phyloP scores from a whole-genome alignment of 768 basidiomycete species.

The Rhizopogon rudus region DNA sequence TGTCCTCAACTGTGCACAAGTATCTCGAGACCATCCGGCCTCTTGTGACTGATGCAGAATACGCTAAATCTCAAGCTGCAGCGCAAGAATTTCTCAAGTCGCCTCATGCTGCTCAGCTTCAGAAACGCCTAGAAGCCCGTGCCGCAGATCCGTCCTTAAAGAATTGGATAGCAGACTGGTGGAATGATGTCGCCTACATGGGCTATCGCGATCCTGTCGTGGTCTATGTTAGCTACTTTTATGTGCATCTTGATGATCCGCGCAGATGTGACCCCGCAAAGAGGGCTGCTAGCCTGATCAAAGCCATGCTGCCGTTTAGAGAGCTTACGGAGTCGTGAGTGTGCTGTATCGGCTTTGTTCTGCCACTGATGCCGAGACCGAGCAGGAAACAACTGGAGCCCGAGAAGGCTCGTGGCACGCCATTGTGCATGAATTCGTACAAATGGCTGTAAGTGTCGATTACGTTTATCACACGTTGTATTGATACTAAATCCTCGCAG shows the following conservation, averaged over 20 bases:
- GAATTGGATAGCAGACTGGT: constrained; percentile 98
- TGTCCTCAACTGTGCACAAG: constrained; percentile 78
- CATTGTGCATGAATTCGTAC: constrained; percentile 92
- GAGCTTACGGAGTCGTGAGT: constrained; percentile 75
- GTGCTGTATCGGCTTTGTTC: neutral
- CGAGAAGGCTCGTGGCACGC: constrained; percentile 72
- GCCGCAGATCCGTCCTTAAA: constrained; percentile 52
- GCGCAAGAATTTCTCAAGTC: constrained; percentile 70
- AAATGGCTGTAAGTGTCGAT: constrained; percentile 72
- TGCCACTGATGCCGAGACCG: neutral
- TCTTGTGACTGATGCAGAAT: constrained; percentile 62
- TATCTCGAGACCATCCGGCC: constrained; percentile 87
- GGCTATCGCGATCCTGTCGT: constrained; percentile 86
- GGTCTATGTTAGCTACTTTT: constrained; percentile 93
- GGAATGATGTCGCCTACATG: constrained; percentile 93
- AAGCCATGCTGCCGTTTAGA: constrained; percentile 83
- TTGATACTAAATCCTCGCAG: constrained; percentile 27
- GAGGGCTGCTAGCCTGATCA: constrained; percentile 79
- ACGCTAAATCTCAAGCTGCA: constrained; percentile 47
- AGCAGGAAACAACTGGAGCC: constrained; percentile 75
- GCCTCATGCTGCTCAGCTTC: constrained; percentile 65
- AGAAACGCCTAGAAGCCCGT: constrained; percentile 70
- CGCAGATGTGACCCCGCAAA: constrained; percentile 49
- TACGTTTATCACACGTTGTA: neutral
- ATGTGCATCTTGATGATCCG: constrained; percentile 74